A percentile compares a stretch with the other conserved stretches of the same genome.
Evolutionary conservation across 2,329 filamentous ascomycete species (phyloP).

Genomic region (Sporothrix inflata): DNA sequence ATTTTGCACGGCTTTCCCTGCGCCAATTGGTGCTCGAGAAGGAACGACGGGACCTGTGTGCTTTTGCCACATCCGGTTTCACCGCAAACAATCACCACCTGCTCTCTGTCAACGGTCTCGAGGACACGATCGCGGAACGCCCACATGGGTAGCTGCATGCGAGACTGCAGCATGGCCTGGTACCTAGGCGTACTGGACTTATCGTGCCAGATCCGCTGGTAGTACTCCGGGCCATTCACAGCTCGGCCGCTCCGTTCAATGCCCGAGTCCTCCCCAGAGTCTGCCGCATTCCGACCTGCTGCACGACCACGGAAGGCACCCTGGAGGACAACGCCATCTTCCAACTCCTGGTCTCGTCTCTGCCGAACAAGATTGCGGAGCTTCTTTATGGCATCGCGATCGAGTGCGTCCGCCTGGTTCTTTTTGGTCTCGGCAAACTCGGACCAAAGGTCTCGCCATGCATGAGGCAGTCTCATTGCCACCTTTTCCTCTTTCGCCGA

Average conservation of each 20-base stretch:
- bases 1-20: conserved; percentile 84
- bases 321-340: conserved; percentile 75
- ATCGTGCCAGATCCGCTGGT: conserved; percentile 62
- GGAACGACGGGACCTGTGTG: conserved; percentile 93
- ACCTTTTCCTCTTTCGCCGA: conserved; percentile 85
- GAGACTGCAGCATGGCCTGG: conserved; percentile 75
- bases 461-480: conserved; percentile 73
- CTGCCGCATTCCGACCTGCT: conserved; percentile 50
- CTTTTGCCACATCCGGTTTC: conserved; percentile 98
- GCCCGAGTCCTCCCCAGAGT: conserved; percentile 53
- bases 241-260: conserved; percentile 49
- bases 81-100: conserved; percentile 91
- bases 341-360: conserved; percentile 69
- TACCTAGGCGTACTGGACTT: conserved; percentile 65
- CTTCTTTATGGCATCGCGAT: conserved; percentile 69
- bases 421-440: conserved; percentile 76
- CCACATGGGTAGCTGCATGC: conserved; percentile 88
- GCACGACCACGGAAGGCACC: conserved; percentile 72
- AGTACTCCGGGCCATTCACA: conserved; percentile 51
- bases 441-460: conserved; percentile 84
- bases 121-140: conserved; percentile 79
- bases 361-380: conserved; percentile 72
- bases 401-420: conserved; percentile 67
- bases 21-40: conserved; percentile 84
- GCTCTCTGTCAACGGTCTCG: conserved; percentile 73